These are phyloP conservation scores for Xylaria intraflava DNA, from an alignment of 495 filamentous ascomycete species.

Conservation along the genomic window DNA sequence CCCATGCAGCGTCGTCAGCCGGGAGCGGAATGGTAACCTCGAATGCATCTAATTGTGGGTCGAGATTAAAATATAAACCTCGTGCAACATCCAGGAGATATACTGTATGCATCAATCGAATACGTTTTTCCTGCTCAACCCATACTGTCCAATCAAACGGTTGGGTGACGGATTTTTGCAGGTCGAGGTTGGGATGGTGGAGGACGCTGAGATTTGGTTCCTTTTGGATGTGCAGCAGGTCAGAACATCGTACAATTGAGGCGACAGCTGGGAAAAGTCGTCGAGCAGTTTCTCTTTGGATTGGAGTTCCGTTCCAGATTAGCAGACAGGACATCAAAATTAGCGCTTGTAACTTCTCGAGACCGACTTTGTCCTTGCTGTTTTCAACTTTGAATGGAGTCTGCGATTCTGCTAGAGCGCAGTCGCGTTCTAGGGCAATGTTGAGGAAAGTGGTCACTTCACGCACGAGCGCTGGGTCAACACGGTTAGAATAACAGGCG, in stretches of 20 bases:
- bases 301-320: conserved; percentile 56
- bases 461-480: conserved; percentile 48
- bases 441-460: conserved; percentile 52
- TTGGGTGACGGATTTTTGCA: conserved; percentile 27
- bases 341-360: conserved; percentile 57
- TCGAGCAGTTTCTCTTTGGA: conserved; percentile 50
- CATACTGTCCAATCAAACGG: conserved; percentile 54
- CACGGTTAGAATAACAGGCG: conserved; percentile 56
- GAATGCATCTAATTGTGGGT: conserved; percentile 48
- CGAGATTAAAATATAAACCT: conserved; percentile 58
- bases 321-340: conserved; percentile 49
- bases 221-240: conserved; percentile 43
- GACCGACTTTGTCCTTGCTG: conserved; percentile 30
- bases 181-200: conserved; percentile 37
- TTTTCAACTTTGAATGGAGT: conserved; percentile 28
- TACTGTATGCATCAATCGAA: conserved; percentile 53
- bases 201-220: conserved; percentile 32
- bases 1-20: conserved; percentile 61
- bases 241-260: conserved; percentile 42
- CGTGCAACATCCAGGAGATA: conserved; percentile 53
- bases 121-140: conserved; percentile 62
- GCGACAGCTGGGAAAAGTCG: conserved; percentile 47
- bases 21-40: conserved; percentile 57
- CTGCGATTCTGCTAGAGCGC: conserved; percentile 33
- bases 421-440: conserved; percentile 43